Base-by-base conservation (phyloP, 495 filamentous ascomycete species). In the Xylaria palmicola region DNA sequence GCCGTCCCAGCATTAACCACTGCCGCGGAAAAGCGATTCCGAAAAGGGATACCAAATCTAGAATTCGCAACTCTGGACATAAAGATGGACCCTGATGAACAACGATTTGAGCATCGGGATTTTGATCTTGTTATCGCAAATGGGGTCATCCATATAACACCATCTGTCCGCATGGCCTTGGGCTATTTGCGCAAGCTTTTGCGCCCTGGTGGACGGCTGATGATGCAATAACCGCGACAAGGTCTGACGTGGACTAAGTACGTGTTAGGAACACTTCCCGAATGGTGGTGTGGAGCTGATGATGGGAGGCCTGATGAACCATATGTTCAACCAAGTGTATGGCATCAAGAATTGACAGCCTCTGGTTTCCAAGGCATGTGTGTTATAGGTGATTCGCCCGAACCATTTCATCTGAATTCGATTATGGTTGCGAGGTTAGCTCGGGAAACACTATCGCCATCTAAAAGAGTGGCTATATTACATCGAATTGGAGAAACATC, bases 111-210 rank as follows among this genome's bases (percentile, higher is more conserved):
- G 12, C 26, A 47, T 7, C 37, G 40, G 0, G 56, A 63, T n/a
- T 73, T 67, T 56, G 66, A 69, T 24, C 24, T 32, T 4, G 32
- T 36, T 19, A 51, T 51, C 15, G 30, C 26, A 3, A n/a, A 22
- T 19, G 13, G n/a, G 10, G 12, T 36, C 26, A 32, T 80, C 0
- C 9, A 60, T 0, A 9, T 56, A 0, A 69, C 77, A 0, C 63
- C 68, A 15, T 68, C 43, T 9, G 36, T 83, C 1, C 27, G 59
- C 4, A 19, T 65, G 0, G 73, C 77, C 8, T 44, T 81, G 0
- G 1, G 3, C 6, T 71, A 76, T 54, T 39, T 76, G 0, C 60
- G 67, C 0, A 59, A 50, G 8, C 49, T 72, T 1, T 58, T 77
- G 9, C 64, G 48, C 24, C 67, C 72, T 1, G 61, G 62, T 41